phyloP scores from a whole-genome alignment of 441 rosid genomes.

The Populus hybrid region DNA sequence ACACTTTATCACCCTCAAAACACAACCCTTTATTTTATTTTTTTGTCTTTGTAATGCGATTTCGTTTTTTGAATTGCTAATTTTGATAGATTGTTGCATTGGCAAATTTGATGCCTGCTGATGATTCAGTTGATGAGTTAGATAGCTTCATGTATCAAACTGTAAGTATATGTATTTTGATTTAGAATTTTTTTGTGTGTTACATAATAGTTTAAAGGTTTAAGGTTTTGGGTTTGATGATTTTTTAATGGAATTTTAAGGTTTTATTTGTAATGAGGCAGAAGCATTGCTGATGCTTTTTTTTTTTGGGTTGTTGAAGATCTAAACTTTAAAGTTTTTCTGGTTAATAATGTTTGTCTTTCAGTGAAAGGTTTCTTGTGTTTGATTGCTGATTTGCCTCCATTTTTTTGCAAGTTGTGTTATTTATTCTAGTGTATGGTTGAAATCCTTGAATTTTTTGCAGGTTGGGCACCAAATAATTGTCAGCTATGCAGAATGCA shows the following conservation, averaged over 20 bases:
- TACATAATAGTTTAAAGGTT: neutral
- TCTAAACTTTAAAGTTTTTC: neutral
- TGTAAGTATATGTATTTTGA: slow-evolving; percentile 34
- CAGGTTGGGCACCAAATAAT: slow-evolving; percentile 95
- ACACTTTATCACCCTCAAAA: neutral
- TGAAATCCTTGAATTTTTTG: slow-evolving; percentile 3
- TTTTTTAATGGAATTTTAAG: neutral
- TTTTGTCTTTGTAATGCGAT: neutral
- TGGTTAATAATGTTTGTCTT: neutral
- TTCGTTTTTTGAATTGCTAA: neutral
- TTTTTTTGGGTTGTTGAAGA: neutral
- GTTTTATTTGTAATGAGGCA: neutral
- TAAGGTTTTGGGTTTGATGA: neutral
- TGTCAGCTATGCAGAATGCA: slow-evolving; percentile 84
- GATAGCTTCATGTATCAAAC: slow-evolving; percentile 98
- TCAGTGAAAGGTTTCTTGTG: neutral
- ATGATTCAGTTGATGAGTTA: slow-evolving; percentile 86
- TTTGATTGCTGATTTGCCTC: no score
- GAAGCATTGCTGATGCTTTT: neutral
- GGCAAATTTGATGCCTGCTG: slow-evolving; percentile 83
- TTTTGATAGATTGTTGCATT: slow-evolving; percentile 67
- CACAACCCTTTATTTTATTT: neutral
- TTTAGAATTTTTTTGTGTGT: neutral
- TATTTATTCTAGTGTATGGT: neutral
- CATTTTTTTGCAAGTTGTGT: neutral